A percentile compares a stretch with the other conserved stretches of the same genome.
Evolutionary conservation across 1,284 basidiomycete genomes (phyloP).

Genomic region (Rugosomyces carneus): DNA sequence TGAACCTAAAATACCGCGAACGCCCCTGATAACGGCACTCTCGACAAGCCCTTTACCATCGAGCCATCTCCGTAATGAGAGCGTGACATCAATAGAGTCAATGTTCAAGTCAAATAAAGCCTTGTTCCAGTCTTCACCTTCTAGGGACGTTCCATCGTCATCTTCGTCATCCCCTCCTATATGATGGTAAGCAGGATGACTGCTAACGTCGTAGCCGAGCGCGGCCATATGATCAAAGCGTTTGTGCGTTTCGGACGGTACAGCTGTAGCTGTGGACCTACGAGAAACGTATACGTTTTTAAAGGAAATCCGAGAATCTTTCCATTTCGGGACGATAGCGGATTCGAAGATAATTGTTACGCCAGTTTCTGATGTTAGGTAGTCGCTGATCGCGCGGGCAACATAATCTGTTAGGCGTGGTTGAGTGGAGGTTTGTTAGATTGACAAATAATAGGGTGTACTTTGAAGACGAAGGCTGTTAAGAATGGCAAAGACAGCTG

Average conservation of each 20-base stretch:
- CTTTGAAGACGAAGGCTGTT: conserved; percentile 91
- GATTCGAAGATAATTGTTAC: conserved; percentile 96
- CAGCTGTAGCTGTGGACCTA: conserved; percentile 41
- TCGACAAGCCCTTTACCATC: conserved; percentile 93
- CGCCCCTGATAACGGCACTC: conserved; percentile 89
- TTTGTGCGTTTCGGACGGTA: conserved; percentile 15
- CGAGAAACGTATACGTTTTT: conserved; percentile 95
- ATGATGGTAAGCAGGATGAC: conserved; percentile 65
- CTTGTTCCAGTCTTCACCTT: conserved; percentile 58
- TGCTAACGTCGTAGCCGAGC: conserved; percentile 67
- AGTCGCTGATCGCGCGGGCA: conserved; percentile 86
- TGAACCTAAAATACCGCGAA: conserved; percentile 87
- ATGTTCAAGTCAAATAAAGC: conserved; percentile 89
- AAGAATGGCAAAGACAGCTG: conserved; percentile 83
- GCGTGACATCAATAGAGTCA: conserved; percentile 92
- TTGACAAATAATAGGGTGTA: conserved; percentile 24
- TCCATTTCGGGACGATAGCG: conserved; percentile 97
- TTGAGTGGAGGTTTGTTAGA: not conserved
- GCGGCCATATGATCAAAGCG: conserved; percentile 44
- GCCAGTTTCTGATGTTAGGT: conserved; percentile 90
- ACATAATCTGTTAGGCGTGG: conserved; percentile 62
- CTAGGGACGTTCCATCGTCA: conserved; percentile 21
- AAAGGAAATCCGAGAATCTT: conserved; percentile 91
- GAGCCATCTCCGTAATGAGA: conserved; percentile 92
- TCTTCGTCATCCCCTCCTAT: conserved; percentile 51